A percentile compares a stretch with the other conserved stretches of the same genome.
Conservation (phyloP, 1,284 basidiomycete genomes). For the Filobasidium uniguttulatum region DNA sequence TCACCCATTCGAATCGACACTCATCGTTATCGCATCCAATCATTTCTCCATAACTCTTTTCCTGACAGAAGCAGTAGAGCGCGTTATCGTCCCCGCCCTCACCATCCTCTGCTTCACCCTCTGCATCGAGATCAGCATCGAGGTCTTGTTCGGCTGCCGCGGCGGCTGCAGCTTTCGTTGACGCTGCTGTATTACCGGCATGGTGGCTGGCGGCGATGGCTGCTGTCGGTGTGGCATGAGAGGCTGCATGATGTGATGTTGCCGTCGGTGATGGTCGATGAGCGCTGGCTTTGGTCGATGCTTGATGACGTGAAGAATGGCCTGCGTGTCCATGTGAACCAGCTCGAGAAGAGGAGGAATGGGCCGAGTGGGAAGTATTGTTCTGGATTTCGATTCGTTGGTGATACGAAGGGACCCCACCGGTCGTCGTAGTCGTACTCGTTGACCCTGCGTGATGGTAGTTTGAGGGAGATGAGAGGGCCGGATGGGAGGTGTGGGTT, state of each 20-base stretch:
- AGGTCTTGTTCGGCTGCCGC: slow-evolving; percentile 19
- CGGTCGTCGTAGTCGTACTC: not conserved
- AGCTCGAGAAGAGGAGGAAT: too few relatives aligned
- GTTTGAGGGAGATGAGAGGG: not conserved
- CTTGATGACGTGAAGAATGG: too few relatives aligned
- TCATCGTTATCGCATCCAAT: slow-evolving; percentile 76
- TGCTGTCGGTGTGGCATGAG: not conserved
- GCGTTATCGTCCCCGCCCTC: slow-evolving; percentile 37
- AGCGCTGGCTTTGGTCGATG: too few relatives aligned
- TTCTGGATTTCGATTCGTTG: slow-evolving; percentile 1
- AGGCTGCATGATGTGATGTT: too few relatives aligned
- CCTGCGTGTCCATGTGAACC: too few relatives aligned
- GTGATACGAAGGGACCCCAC: not conserved
- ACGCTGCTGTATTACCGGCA: not conserved
- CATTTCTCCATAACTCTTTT: slow-evolving; percentile 85
- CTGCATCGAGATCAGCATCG: slow-evolving; percentile 13
- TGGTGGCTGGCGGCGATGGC: not conserved
- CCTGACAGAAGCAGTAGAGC: slow-evolving; percentile 81
- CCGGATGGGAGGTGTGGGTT: not conserved
- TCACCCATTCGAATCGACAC: slow-evolving; percentile 82
- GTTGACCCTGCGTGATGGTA: not conserved
- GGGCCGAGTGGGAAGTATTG: not conserved
- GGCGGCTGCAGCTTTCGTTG: not conserved
- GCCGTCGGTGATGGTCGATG: too few relatives aligned
- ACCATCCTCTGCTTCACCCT: slow-evolving; percentile 1